Percentiles rank a stretch among this genome's conserved stretches.
phyloP scores from a whole-genome alignment of 768 basidiomycete species.

The Phanerodontia chrysosporium region DNA sequence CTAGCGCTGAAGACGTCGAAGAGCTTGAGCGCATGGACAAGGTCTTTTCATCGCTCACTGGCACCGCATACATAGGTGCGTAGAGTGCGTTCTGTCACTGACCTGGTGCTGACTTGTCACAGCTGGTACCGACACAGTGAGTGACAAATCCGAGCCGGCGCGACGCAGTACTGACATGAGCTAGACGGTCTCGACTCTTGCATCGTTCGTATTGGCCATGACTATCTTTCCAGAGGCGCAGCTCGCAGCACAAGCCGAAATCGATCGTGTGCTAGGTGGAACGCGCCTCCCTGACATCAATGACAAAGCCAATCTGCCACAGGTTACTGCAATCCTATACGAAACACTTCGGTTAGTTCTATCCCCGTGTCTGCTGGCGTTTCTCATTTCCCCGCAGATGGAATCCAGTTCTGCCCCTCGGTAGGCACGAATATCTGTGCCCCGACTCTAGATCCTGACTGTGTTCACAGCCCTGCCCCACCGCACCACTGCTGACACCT shows the following conservation, averaged over 20 bases:
- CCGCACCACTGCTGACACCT: conserved; percentile 22
- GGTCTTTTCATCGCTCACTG: not conserved
- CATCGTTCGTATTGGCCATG: not conserved
- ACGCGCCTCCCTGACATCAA: not conserved
- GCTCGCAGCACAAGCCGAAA: not conserved
- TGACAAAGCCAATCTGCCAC: not conserved
- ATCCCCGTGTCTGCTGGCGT: not conserved
- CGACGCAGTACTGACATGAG: not conserved
- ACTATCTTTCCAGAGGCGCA: not conserved
- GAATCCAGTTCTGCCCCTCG: not conserved
- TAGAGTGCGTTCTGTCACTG: too few relatives aligned
- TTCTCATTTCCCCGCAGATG: not conserved
- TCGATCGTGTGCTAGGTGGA: not conserved
- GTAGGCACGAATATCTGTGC: too few relatives aligned
- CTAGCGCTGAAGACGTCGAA: not conserved
- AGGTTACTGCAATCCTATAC: not conserved
- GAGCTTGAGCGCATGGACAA: not conserved
- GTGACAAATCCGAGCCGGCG: not conserved
- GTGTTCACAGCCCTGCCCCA: conserved; percentile 20
- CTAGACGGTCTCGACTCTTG: not conserved
- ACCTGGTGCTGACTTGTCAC: too few relatives aligned
- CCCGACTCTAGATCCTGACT: too few relatives aligned
- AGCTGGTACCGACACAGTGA: not conserved
- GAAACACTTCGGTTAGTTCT: not conserved
- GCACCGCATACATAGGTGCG: not conserved